Conservation (phyloP, 148 eudicot genomes). For the Vaccinium macrocarpon region DNA sequence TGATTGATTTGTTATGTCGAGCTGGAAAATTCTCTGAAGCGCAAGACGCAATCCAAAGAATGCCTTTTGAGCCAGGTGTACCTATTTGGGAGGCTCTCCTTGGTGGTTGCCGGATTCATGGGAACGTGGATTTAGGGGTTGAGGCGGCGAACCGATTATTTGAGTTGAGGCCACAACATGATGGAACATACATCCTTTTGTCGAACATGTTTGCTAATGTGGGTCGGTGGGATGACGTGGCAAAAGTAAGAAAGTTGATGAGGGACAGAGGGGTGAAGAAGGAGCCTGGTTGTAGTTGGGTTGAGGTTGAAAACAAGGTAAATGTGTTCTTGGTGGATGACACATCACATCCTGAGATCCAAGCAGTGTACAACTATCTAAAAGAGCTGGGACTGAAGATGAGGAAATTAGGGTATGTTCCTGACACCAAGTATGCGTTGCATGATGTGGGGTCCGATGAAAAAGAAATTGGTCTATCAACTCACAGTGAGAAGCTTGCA, state of each 20-base stretch:
- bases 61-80: constrained; percentile 52
- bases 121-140: constrained; percentile 53
- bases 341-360: constrained; percentile 53
- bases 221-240: constrained; percentile 52
- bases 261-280: constrained; percentile 66
- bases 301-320: constrained; percentile 55
- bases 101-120: constrained; percentile 53
- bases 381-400: constrained; percentile 43
- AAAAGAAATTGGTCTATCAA: constrained; percentile 50
- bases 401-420: constrained; percentile 59
- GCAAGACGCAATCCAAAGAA: constrained; percentile 34
- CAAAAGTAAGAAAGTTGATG: constrained; percentile 53
- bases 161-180: constrained; percentile 44
- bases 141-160: constrained; percentile 51
- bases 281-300: constrained; percentile 78
- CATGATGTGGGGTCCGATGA: constrained; percentile 64
- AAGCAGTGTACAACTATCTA: constrained; percentile 50
- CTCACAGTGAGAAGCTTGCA: constrained; percentile 72
- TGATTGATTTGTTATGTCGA: constrained; percentile 56
- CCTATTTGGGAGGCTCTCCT: constrained; percentile 65
- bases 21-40: constrained; percentile 65
- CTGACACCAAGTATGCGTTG: constrained; percentile 51
- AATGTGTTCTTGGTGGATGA: constrained; percentile 64
- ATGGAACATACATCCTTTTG: constrained; percentile 57
- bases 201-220: constrained; percentile 58